phyloP scores from a whole-genome alignment of 2,329 filamentous ascomycete genomes.

The Ustilaginoidea virens region DNA sequence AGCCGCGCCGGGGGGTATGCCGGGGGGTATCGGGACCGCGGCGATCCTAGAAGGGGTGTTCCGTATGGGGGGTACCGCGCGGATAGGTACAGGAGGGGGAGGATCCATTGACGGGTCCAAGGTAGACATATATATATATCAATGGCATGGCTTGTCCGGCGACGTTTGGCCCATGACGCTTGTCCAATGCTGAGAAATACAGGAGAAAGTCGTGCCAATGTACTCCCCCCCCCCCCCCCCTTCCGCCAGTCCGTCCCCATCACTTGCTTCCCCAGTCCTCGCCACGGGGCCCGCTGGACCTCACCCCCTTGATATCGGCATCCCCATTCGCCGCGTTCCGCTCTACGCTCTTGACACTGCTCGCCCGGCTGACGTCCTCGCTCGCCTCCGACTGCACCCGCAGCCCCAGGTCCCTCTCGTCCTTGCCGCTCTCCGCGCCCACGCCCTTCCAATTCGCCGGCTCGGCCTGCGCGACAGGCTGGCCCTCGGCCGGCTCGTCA shows the following conservation, averaged over 20 bases:
- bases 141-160: too few relatives aligned
- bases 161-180: too few relatives aligned
- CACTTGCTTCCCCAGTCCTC: slow-evolving; percentile 10
- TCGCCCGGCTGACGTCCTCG: slow-evolving; percentile 54
- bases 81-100: slow-evolving; percentile 18
- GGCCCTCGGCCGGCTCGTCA: slow-evolving; percentile 47
- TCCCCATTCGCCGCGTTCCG: slow-evolving; percentile 4
- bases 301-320: slow-evolving; percentile 17
- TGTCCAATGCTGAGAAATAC: too few relatives aligned
- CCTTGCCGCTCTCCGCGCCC: slow-evolving; percentile 25
- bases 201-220: too few relatives aligned
- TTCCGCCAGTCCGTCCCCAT: not conserved
- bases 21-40: slow-evolving; percentile 14
- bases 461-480: slow-evolving; percentile 52
- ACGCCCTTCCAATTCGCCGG: slow-evolving; percentile 60
- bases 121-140: too few relatives aligned
- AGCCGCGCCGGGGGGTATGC: not conserved
- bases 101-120: slow-evolving; percentile 19
- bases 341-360: slow-evolving; percentile 39
- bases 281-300: slow-evolving; percentile 20
- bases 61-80: slow-evolving; percentile 20
- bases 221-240: not conserved
- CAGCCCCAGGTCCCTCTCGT: slow-evolving; percentile 52
- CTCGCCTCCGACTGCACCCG: slow-evolving; percentile 49
- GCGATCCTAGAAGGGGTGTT: slow-evolving; percentile 16